These are phyloP conservation scores for Actinomortierella wolfii DNA, from an alignment of 371 early-diverging fungal species.

Conservation along the genomic window DNA sequence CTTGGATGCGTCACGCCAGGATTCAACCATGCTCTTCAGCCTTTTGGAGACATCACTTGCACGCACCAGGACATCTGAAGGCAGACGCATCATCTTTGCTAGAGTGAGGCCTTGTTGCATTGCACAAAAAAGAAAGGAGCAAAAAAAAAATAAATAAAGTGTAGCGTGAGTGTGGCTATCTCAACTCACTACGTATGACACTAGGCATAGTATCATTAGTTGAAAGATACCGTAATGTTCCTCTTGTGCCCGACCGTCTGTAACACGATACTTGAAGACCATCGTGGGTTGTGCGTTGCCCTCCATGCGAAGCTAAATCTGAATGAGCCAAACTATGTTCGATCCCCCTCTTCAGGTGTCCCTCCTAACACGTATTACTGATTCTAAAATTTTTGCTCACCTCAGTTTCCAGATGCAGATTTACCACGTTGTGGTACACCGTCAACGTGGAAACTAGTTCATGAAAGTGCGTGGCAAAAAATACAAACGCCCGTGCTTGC, in stretches of 20 bases:
- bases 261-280: constrained; percentile 52
- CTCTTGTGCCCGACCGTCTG: constrained; percentile 48
- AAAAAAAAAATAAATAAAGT: too few species aligned
- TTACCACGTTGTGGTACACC: constrained; percentile 69
- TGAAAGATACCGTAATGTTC: constrained; percentile 50
- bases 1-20: too few species aligned
- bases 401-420: constrained; percentile 64
- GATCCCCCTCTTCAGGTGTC: too few species aligned
- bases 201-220: too few species aligned
- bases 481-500: constrained; percentile 61
- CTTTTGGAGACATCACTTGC: constrained; percentile 47
- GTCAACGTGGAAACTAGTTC: constrained; percentile 57
- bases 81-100: constrained; percentile 54
- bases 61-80: constrained; percentile 42
- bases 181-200: too few species aligned
- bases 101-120: constrained; percentile 48
- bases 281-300: constrained; percentile 32
- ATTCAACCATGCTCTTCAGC: constrained; percentile 2
- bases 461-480: constrained; percentile 77
- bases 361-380: too few species aligned
- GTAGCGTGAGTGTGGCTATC: too few species aligned
- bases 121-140: too few species aligned
- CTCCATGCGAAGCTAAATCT: constrained; percentile 9
- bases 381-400: constrained; percentile 21
- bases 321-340: background rate